Base-by-base conservation (phyloP, 495 filamentous ascomycete species). In the Neurospora sp. region DNA sequence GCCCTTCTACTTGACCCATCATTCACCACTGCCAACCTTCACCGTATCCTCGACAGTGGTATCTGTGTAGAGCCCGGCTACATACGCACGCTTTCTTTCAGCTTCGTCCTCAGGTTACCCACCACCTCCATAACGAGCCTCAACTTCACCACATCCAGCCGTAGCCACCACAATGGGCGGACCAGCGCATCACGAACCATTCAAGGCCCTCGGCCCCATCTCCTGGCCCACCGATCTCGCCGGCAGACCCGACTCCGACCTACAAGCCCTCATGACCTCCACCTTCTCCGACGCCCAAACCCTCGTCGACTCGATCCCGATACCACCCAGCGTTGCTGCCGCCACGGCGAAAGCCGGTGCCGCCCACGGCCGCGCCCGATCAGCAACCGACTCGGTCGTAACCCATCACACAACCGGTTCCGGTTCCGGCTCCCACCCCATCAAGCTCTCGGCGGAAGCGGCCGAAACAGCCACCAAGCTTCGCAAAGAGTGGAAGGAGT, bases 401-500 rank as follows among this genome's bases (percentile, higher is more conserved):
- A 53, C 68, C 39, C 39, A 74, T 6, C 41, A 42, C 3, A 6
- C 41, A 3, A 16, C 16, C 16, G 18, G 16, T 42, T 18, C 16
- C 39, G 41, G 35, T 48, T 22, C 39, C 61, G 22, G 20, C 37
- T 16, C 16, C 38, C 71, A 11, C 44, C 48, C 40, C 46, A n/a
- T 22, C 18, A 69, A 46, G 79, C 86, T 14, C 44, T 37, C 27
- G 12, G 22, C 68, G 8, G 68, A 69, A 39, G 71, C 70, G 22
- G 69, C 79, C 22, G 76, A 80, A 3, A 69, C 61, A 3, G 72
- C 78, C 10, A 53, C 68, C 9, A 72, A 79, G n/a, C 78, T 97
- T 10, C 90, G 90, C 69, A 91, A 92, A 71, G 87, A 92, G 84
- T 98, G 95, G 95, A 97, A 96, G 76, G 91, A 92, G 11, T 81